Evolutionary conservation across 768 basidiomycete genomes (phyloP).

Genomic region (Chlorophyllum brunneum): DNA sequence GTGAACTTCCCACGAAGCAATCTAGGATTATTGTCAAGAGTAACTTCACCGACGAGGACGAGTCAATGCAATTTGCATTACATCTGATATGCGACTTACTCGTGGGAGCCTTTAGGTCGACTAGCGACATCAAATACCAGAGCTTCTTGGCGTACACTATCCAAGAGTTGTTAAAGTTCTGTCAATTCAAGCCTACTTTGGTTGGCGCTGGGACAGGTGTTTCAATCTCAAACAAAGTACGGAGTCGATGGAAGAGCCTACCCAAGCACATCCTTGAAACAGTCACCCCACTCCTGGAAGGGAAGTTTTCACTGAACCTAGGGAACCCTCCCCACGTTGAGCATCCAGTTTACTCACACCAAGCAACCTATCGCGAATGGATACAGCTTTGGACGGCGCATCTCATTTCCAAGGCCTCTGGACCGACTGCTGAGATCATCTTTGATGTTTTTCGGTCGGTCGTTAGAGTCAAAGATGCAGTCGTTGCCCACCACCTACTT

Average conservation of each 20-base stretch:
- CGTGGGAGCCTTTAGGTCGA: constrained; percentile 86
- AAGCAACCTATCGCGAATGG: constrained; percentile 93
- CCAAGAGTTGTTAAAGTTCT: constrained; percentile 85
- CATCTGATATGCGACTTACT: constrained; percentile 85
- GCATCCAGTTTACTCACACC: constrained; percentile 76
- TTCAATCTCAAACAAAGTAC: constrained; percentile 59
- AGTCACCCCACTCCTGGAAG: constrained; percentile 77
- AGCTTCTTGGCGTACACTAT: constrained; percentile 86
- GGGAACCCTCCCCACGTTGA: constrained; percentile 33
- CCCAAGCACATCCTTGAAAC: constrained; percentile 85
- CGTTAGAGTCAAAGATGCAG: constrained; percentile 84
- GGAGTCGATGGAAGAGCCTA: constrained; percentile 73
- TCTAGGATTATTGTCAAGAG: constrained; percentile 66
- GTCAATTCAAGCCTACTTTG: constrained; percentile 78
- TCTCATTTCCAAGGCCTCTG: constrained; percentile 66
- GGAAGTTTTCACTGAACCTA: constrained; percentile 53
- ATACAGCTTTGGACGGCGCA: constrained; percentile 84
- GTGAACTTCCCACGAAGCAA: constrained; percentile 59
- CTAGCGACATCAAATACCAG: constrained; percentile 92
- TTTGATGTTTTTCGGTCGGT: constrained; percentile 79
- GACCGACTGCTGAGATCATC: constrained; percentile 55
- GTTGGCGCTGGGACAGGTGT: constrained; percentile 47
- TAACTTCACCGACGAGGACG: constrained; percentile 78
- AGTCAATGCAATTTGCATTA: constrained; percentile 74
- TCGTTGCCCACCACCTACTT: constrained; percentile 87